These are phyloP conservation scores for Rhynchospora breviuscula DNA, from an alignment of 176 grass and related monocot species.

Conservation along the genomic window DNA sequence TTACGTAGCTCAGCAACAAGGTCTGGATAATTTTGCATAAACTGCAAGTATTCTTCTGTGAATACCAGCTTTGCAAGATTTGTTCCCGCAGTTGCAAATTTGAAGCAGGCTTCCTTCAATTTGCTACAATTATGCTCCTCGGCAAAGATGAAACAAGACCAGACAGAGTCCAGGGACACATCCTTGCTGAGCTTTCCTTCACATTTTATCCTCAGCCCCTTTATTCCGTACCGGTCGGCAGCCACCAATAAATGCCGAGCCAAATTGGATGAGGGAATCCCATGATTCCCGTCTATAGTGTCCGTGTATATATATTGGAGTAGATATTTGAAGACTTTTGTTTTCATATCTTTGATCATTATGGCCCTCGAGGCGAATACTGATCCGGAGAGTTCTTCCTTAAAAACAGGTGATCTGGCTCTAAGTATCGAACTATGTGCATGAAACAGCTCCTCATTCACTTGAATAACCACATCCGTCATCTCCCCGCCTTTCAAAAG, in stretches of 20 bases:
- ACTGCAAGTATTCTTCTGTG: neutral
- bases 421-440: slow-evolving; percentile 9
- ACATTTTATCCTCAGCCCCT: slow-evolving; percentile 38
- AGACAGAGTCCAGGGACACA: slow-evolving; percentile 24
- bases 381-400: slow-evolving; percentile 10
- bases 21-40: neutral
- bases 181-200: slow-evolving; percentile 21
- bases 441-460: neutral
- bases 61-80: slow-evolving; percentile 32
- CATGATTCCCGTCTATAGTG: neutral
- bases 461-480: slow-evolving; percentile 11
- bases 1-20: neutral
- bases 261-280: neutral
- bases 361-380: neutral
- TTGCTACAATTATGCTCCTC: slow-evolving; percentile 36
- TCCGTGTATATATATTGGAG: slow-evolving; percentile 49
- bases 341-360: neutral
- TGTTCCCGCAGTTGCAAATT: slow-evolving; percentile 1
- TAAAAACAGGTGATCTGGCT: slow-evolving; percentile 27
- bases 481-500: slow-evolving; percentile 23
- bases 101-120: slow-evolving; percentile 39
- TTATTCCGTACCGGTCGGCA: slow-evolving; percentile 32
- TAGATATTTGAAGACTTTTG: slow-evolving; percentile 27
- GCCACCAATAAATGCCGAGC: slow-evolving; percentile 23
- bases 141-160: slow-evolving; percentile 23